Conservation (phyloP, 1,139 yeast genomes). For the Debaryomyces robertsiae region DNA sequence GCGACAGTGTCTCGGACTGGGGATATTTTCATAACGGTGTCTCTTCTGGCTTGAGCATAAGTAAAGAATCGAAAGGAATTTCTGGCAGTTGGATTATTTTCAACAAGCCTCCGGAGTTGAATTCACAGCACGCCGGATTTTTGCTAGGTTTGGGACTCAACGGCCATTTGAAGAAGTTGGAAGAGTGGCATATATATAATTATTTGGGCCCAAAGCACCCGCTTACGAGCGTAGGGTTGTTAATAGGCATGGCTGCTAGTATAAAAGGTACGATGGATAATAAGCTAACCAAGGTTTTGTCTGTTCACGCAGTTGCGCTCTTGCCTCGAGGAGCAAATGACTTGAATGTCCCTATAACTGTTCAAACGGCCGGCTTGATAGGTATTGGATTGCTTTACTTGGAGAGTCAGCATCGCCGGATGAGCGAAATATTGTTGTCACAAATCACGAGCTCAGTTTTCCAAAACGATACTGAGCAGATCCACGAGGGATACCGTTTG, state of each 20-base stretch:
- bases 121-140: constrained; percentile 92
- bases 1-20: constrained; percentile 65
- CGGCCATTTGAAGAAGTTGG: constrained; percentile 81
- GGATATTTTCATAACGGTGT: constrained; percentile 93
- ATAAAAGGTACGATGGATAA: constrained; percentile 81
- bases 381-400: constrained; percentile 87
- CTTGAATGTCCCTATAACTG: constrained; percentile 77
- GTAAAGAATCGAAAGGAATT: constrained; percentile 68
- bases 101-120: constrained; percentile 71
- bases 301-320: constrained; percentile 91
- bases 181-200: constrained; percentile 97
- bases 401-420: constrained; percentile 79
- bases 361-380: constrained; percentile 89
- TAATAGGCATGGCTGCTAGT: constrained; percentile 94
- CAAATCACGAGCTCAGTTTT: constrained; percentile 61
- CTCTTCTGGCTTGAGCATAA: constrained; percentile 79
- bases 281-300: constrained; percentile 83
- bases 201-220: constrained; percentile 90
- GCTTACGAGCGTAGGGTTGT: constrained; percentile 79
- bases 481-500: constrained; percentile 81
- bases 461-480: constrained; percentile 58
- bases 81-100: constrained; percentile 92
- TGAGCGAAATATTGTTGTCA: constrained; percentile 77
- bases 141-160: constrained; percentile 88
- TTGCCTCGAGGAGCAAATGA: constrained; percentile 91